Conservation (phyloP, 257 asterid species). For the Fraxinus anomala region DNA sequence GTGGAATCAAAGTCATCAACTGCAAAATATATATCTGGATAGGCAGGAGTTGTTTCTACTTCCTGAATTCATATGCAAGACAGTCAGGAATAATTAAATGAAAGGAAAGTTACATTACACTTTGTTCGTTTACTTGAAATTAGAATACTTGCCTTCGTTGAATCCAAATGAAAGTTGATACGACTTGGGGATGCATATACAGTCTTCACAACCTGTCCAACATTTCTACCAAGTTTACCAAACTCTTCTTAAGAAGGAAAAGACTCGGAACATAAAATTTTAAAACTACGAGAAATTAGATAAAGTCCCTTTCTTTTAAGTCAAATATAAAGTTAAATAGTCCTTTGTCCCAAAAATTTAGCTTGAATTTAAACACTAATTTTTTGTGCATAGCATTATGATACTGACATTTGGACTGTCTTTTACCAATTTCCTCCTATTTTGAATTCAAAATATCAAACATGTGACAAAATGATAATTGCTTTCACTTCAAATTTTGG, state of each 20-base stretch:
- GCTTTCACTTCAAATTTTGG: neutral
- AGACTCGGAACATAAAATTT: neutral
- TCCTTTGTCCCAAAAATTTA: neutral
- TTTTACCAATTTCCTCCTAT: neutral
- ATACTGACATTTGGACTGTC: neutral
- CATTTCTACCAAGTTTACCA: neutral
- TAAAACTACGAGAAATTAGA: neutral
- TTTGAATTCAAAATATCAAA: neutral
- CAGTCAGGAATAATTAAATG: slow-evolving; percentile 22
- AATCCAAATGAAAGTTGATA: slow-evolving; percentile 89
- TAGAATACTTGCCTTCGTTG: slow-evolving; percentile 74
- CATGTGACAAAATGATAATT: neutral
- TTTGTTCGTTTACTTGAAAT: slow-evolving; percentile 19
- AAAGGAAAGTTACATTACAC: slow-evolving; percentile 14
- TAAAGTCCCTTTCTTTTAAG: neutral
- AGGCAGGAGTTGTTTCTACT: slow-evolving; percentile 87
- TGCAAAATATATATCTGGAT: slow-evolving; percentile 98
- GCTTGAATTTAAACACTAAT: neutral
- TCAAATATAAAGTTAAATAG: neutral
- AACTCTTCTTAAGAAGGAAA: neutral
- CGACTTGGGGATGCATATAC: slow-evolving; percentile 99
- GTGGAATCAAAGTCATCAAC: slow-evolving; percentile 99
- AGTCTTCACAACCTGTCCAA: slow-evolving; percentile 86
- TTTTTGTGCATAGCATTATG: neutral
- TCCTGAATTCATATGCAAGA: slow-evolving; percentile 58